Evolutionary conservation across 225 moss, liverwort and hornwort genomes (phyloP).

Genomic region (Asterella californica): DNA sequence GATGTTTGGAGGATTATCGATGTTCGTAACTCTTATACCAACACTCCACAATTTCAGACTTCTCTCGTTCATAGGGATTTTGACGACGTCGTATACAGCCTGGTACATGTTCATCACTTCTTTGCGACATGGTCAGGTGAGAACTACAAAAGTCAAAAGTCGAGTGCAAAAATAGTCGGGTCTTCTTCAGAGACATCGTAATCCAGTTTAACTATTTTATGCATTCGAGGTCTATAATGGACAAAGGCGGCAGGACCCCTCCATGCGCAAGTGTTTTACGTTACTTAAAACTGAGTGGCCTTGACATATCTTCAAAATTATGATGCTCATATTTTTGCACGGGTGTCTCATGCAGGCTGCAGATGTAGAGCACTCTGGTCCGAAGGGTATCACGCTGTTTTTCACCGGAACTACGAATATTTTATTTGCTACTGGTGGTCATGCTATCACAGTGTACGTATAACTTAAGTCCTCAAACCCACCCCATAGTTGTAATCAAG

Average conservation of each 20-base stretch:
- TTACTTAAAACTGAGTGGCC: no score
- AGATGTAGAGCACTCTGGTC: constrained; percentile 24
- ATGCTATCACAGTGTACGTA: constrained; percentile 41
- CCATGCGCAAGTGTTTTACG: no score
- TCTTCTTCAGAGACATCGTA: no score
- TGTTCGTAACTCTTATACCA: constrained; percentile 30
- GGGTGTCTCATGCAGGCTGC: constrained; percentile 4
- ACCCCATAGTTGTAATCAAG: no score
- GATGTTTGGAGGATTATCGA: constrained; percentile 35
- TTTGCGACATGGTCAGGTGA: constrained; percentile 34
- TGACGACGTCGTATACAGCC: constrained; percentile 46
- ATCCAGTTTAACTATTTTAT: no score
- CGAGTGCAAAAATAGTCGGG: no score
- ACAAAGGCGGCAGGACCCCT: no score
- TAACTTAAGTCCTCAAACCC: neutral
- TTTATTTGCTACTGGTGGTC: constrained; percentile 41
- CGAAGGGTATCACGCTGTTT: constrained; percentile 12
- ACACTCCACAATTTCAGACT: constrained; percentile 38
- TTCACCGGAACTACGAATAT: constrained; percentile 46
- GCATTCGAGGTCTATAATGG: no score
- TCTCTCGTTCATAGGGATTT: constrained; percentile 33
- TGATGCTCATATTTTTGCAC: no score
- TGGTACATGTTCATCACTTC: constrained; percentile 37
- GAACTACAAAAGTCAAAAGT: neutral
- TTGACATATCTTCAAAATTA: no score